A percentile compares a stretch with the other conserved stretches of the same genome.
Conservation (phyloP, 176 grass and related monocot species). For the Luzula sylvatica region DNA sequence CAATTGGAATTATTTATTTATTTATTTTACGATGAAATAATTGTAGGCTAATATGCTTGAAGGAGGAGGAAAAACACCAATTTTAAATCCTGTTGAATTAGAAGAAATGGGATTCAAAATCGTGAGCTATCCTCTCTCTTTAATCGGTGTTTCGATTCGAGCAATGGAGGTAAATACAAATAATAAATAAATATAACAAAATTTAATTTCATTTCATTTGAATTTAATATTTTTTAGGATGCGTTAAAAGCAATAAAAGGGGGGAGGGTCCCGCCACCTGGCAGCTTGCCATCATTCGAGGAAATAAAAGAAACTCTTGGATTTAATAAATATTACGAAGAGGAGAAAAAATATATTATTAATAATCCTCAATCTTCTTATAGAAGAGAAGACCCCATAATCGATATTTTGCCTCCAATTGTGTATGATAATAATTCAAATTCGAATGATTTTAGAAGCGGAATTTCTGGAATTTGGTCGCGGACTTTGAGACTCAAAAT, state of each 20-base stretch:
- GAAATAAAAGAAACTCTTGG: conserved; percentile 89
- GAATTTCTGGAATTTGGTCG: conserved; percentile 68
- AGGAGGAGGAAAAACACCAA: conserved; percentile 94
- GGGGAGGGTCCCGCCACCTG: conserved; percentile 66
- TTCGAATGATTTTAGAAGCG: conserved; percentile 35
- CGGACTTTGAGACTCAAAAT: conserved; percentile 63
- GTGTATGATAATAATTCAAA: conserved; percentile 50
- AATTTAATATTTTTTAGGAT: conserved; percentile 41
- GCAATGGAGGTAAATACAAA: conserved; percentile 86
- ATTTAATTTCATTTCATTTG: conserved; percentile 1
- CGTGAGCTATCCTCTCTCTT: conserved; percentile 72
- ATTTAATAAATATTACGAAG: conserved; percentile 92
- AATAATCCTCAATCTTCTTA: conserved; percentile 39
- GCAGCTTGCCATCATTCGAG: conserved; percentile 87
- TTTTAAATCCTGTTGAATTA: conserved; percentile 78
- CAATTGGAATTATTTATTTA: no score
- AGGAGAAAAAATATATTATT: conserved; percentile 55
- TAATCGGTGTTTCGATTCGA: conserved; percentile 86
- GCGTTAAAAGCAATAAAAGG: conserved; percentile 81
- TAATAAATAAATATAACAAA: neutral
- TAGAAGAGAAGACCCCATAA: conserved; percentile 41
- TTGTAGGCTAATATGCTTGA: conserved; percentile 95
- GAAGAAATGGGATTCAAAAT: conserved; percentile 85
- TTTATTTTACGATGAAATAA: neutral
- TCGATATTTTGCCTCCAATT: conserved; percentile 74